These are phyloP conservation scores for Apophysomyces trapeziformis DNA, from an alignment of 371 early-diverging fungal species.

Conservation along the genomic window DNA sequence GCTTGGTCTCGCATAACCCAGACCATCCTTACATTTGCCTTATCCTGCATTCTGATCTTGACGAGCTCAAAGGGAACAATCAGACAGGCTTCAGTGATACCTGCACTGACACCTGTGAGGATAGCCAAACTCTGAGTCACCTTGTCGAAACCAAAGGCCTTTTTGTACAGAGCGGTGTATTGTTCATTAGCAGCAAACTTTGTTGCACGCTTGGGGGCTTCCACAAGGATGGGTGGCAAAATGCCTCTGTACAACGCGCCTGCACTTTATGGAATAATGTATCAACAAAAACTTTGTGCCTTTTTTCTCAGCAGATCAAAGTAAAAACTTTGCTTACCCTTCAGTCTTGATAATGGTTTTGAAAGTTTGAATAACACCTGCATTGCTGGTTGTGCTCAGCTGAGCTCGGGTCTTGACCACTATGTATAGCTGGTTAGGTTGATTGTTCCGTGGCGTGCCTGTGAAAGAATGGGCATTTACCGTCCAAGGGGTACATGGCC, in stretches of 20 bases:
- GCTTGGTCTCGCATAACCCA: not conserved
- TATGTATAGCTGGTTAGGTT: constrained; percentile 18
- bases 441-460: not conserved
- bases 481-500: constrained; percentile 97
- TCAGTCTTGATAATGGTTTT: constrained; percentile 88
- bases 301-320: not conserved
- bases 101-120: constrained; percentile 92
- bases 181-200: constrained; percentile 96
- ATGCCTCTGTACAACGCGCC: constrained; percentile 93
- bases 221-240: constrained; percentile 94
- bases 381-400: constrained; percentile 75
- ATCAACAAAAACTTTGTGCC: not conserved
- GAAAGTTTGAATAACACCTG: constrained; percentile 41
- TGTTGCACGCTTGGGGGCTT: constrained; percentile 97
- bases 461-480: constrained; percentile 35
- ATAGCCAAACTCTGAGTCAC: constrained; percentile 81
- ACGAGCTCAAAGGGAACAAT: constrained; percentile 94
- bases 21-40: constrained; percentile 62
- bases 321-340: constrained; percentile 62
- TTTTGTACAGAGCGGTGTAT: constrained; percentile 74
- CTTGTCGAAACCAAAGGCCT: constrained; percentile 70
- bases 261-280: constrained; percentile 41
- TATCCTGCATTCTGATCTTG: constrained; percentile 94
- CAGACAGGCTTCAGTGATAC: constrained; percentile 90
- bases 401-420: constrained; percentile 98